These are phyloP conservation scores for Chaetoscypha palmicola DNA, from an alignment of 2,329 filamentous ascomycete species.

Conservation along the genomic window DNA sequence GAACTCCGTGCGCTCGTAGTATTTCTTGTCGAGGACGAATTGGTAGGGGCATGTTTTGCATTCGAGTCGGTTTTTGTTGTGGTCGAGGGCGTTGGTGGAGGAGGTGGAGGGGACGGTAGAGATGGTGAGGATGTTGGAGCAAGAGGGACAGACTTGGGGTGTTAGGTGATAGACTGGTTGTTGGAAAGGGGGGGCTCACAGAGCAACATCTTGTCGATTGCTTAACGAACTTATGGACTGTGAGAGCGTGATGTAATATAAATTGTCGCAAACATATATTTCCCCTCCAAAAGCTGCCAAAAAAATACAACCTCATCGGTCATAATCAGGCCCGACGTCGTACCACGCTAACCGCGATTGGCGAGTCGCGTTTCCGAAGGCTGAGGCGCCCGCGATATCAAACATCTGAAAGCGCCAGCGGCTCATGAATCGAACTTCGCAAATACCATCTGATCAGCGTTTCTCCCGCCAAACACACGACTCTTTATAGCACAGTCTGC, in stretches of 20 bases:
- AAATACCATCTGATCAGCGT: no score
- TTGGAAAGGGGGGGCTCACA: not conserved
- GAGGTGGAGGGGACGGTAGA: conserved; percentile 32
- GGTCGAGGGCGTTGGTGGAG: conserved; percentile 30
- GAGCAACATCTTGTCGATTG: no score
- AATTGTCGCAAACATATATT: not conserved
- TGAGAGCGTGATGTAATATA: not conserved
- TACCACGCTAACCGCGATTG: conserved; percentile 6
- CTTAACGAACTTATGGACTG: no score
- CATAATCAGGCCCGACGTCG: conserved; percentile 7
- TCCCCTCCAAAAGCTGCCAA: not conserved
- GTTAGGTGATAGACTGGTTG: conserved; percentile 11
- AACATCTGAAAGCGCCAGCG: conserved; percentile 4
- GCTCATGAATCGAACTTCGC: not conserved
- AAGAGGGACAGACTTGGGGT: conserved; percentile 67
- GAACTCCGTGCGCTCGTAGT: conserved; percentile 70
- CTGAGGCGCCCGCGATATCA: conserved; percentile 6
- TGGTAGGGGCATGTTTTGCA: conserved; percentile 95
- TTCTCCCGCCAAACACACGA: conserved; percentile 1
- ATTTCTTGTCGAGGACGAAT: conserved; percentile 71
- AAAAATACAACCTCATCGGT: conserved; percentile 13
- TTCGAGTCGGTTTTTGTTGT: conserved; percentile 76
- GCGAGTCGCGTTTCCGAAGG: not conserved
- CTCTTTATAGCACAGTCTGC: not conserved
- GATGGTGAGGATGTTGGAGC: conserved; percentile 77